Evolutionary conservation across 2,329 filamentous ascomycete species (phyloP), one percentile per base, ranked within the genome.

Genomic region (Clonostachys rosea): DNA sequence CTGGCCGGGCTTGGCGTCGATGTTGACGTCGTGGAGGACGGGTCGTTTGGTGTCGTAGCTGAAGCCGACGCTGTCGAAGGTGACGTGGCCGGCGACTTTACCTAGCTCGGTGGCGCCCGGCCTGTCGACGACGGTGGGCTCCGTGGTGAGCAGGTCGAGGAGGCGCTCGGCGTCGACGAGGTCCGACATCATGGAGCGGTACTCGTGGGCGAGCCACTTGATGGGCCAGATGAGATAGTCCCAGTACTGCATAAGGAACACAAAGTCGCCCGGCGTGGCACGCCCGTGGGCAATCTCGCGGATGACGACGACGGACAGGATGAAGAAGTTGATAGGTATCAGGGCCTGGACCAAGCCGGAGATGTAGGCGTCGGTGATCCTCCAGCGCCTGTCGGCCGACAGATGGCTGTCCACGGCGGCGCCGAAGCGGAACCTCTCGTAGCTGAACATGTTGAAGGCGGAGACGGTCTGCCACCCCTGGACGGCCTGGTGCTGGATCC

Each of bases 231-330:
- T 64, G 75, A 42, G 86, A 85, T 37, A 90, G 72, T 57, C 89
- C 84, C 88, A 88, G 62, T 89, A 90, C 46, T 84, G 85, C 50
- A 89, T 67, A 14, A 90, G 70, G 65, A 84, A 81, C 47, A 87
- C 81, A 54, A 90, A 89, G 52, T 86, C 76, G 47, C 86, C 86
- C 11, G 86, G 71, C 5, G 78, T 79, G 6, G 79, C 72, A 66
- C 46, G 49, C 34, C 51, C 47, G 4, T 62, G 24, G 24, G 61
- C 83, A 81, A 86, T 76, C 46, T 76, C 65, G 2, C 75, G 76
- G n/a, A 73, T 74, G 3, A 76, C 83, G 47, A 90, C 83, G 51
- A 86, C 83, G 59, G 83, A 86, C 1, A 83, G 76, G 3, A 78
- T 78, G 16, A 89, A 72, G 33, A 89, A 76, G 35, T 3, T 39